phyloP scores from a whole-genome alignment of 78 protist species.

The slime mould (Dictyostelium discoideum) region DNA sequence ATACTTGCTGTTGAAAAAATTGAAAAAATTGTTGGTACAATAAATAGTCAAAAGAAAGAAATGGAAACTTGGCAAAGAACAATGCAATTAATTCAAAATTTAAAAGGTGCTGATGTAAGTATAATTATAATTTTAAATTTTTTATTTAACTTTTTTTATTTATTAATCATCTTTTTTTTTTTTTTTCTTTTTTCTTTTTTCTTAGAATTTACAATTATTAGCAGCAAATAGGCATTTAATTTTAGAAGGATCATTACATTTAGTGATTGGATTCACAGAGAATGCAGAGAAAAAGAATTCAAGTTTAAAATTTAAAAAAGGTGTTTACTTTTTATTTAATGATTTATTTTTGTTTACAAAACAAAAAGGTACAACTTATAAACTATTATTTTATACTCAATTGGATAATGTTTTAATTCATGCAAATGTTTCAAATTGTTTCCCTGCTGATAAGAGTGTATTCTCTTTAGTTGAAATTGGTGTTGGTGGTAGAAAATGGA shows the following conservation, averaged over 20 bases:
- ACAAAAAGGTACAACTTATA: conserved; percentile 38
- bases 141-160: neutral
- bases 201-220: conserved; percentile 33
- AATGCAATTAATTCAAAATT: conserved; percentile 69
- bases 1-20: conserved; percentile 62
- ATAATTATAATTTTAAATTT: neutral
- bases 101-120: conserved; percentile 74
- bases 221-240: conserved; percentile 62
- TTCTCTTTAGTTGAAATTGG: conserved; percentile 65
- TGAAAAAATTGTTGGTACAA: conserved; percentile 53
- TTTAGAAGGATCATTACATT: conserved; percentile 45
- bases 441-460: conserved; percentile 38
- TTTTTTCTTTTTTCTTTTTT: neutral
- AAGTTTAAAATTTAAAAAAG: conserved; percentile 51
- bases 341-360: conserved; percentile 70
- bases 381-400: conserved; percentile 6
- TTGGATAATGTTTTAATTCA: conserved; percentile 48
- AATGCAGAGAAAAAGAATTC: conserved; percentile 43
- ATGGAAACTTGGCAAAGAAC: conserved; percentile 78
- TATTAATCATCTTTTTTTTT: neutral
- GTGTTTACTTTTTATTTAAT: conserved; percentile 60
- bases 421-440: neutral
- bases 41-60: conserved; percentile 59
- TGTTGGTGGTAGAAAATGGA: conserved; percentile 72
- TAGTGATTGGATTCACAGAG: conserved; percentile 51